Evolutionary conservation across 1,139 yeast genomes (phyloP), one percentile per base, ranked within the genome.

Genomic region (Meyerozyma elateridarum): DNA sequence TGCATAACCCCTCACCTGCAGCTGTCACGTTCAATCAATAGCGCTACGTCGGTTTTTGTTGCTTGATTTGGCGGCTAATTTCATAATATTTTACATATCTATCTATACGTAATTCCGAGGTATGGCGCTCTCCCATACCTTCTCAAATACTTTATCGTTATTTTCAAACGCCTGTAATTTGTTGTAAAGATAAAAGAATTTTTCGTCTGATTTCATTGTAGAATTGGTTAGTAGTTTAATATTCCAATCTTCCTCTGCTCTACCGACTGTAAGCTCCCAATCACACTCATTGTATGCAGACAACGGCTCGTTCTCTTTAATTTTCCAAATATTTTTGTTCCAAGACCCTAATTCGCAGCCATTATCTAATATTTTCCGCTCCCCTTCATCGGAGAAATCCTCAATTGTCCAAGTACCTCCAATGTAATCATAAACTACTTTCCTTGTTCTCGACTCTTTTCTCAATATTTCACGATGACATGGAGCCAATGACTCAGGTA

Each of bases 191-290:
- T 36, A 30, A 37, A 52, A 51, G 36, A 47, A 48, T 1, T 45
- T 44, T 4, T 33, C 33, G 30, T 59, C 64, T 2, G 57, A 36
- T 11, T 41, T 48, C 46, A 62, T 36, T 2, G 39, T 35, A 4
- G 64, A 52, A 14, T 37, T 38, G n/a, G 56, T 46, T 28, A 49
- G 53, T 17, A 61, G 24, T 30, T 47, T 56, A 26, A 55, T 51
- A 9, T 49, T 42, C 68, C 68, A 63, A 19, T 17, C 21, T 20
- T 32, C 36, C 30, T 51, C 50, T 4, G 46, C 55, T 41, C 66
- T 53, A 4, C 64, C 64, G 50, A 60, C 51, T 13, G 48, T 53
- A 37, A 59, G 50, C n/a, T 55, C 55, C 66, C 65, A 62, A 12
- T 40, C 46, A 40, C 62, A 56, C 36, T 53, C 50, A 34, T 54